Conservation (phyloP, 495 filamentous ascomycete species). For the Chaetomium tenue region DNA sequence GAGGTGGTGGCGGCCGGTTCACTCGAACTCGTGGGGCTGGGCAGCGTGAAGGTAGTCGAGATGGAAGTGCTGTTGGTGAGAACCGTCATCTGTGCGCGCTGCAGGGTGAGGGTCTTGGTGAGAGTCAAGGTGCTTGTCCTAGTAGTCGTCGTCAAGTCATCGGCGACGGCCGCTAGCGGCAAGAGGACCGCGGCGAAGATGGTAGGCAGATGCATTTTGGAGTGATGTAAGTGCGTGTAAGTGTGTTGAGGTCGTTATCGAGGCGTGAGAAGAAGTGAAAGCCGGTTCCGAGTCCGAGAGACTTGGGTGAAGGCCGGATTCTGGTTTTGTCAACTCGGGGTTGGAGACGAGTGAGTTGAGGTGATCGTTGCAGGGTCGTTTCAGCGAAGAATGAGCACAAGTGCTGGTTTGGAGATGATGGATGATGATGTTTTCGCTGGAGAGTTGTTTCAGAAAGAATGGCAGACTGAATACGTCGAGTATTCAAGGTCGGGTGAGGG, state of each 20-base stretch:
- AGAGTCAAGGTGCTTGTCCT: conserved; percentile 51
- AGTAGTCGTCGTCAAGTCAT: conserved; percentile 40
- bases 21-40: conserved; percentile 22
- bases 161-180: conserved; percentile 42
- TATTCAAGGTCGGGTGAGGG: conserved; percentile 38
- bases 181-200: conserved; percentile 45
- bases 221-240: neutral
- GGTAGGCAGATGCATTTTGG: conserved; percentile 35
- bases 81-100: conserved; percentile 32
- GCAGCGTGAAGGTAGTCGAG: conserved; percentile 20
- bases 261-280: neutral
- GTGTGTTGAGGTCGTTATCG: neutral
- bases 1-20: conserved; percentile 27
- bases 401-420: conserved; percentile 5
- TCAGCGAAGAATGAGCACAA: neutral
- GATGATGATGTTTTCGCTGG: conserved; percentile 5
- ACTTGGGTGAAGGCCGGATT: neutral
- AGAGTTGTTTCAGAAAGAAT: conserved; percentile 34
- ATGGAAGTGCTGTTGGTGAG: conserved; percentile 21
- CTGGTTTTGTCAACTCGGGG: neutral
- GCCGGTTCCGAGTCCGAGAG: neutral
- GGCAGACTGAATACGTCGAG: conserved; percentile 45
- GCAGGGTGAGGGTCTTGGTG: conserved; percentile 53
- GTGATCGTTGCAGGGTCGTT: neutral
- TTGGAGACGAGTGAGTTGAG: neutral